A percentile compares a stretch with the other conserved stretches of the same genome.
Conservation (phyloP, 805 yeast species). For the Metschnikowia cubensis region DNA sequence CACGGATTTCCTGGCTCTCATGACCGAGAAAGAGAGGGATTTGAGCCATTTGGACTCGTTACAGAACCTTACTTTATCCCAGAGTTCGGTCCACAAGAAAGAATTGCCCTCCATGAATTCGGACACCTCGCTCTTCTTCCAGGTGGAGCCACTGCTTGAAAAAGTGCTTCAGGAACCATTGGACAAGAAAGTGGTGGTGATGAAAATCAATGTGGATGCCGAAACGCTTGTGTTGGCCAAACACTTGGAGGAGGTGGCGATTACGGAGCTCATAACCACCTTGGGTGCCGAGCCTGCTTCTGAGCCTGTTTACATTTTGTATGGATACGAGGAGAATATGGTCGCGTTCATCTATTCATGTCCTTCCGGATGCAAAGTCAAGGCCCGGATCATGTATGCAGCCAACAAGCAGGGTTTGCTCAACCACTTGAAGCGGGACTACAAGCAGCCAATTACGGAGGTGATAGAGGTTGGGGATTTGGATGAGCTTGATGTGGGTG, state of each 20-base stretch:
- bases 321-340: slow-evolving; percentile 36
- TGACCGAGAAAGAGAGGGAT: slow-evolving; percentile 57
- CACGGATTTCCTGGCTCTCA: slow-evolving; percentile 36
- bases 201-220: slow-evolving; percentile 45
- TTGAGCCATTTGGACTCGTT: slow-evolving; percentile 41
- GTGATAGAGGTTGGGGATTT: slow-evolving; percentile 70
- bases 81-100: slow-evolving; percentile 12
- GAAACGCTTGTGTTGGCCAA: slow-evolving; percentile 36
- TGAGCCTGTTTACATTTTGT: slow-evolving; percentile 58
- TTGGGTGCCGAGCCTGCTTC: slow-evolving; percentile 15
- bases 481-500: slow-evolving; percentile 58
- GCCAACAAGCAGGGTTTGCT: slow-evolving; percentile 65
- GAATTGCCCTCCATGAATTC: slow-evolving; percentile 36
- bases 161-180: slow-evolving; percentile 16
- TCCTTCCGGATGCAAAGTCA: slow-evolving; percentile 86
- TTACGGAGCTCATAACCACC: slow-evolving; percentile 21
- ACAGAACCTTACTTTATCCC: slow-evolving; percentile 28
- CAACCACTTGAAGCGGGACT: slow-evolving; percentile 42
- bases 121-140: slow-evolving; percentile 12
- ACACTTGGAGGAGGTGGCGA: slow-evolving; percentile 10
- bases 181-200: slow-evolving; percentile 37
- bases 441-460: slow-evolving; percentile 35
- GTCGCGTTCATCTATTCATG: slow-evolving; percentile 74
- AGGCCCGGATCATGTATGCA: slow-evolving; percentile 91
- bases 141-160: slow-evolving; percentile 20